phyloP scores from a whole-genome alignment of 495 filamentous ascomycete genomes.

The Penicillium goetzii region DNA sequence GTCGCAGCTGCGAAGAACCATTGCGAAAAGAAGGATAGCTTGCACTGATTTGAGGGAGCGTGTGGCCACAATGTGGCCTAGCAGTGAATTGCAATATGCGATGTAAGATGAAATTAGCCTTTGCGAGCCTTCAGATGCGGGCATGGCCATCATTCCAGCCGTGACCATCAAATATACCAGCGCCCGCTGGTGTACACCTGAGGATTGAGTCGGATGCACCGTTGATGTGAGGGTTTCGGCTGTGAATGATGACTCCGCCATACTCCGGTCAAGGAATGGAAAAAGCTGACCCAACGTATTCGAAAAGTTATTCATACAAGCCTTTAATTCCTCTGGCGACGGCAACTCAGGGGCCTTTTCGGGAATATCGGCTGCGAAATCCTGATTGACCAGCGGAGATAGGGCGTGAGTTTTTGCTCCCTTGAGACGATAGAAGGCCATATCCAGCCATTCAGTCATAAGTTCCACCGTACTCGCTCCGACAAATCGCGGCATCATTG shows the following conservation, averaged over 20 bases:
- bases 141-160: slow-evolving; percentile 7
- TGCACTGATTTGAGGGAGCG: slow-evolving; percentile 15
- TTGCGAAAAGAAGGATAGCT: slow-evolving; percentile 14
- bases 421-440: slow-evolving; percentile 21
- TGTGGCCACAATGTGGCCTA: slow-evolving; percentile 14
- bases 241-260: background rate
- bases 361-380: slow-evolving; percentile 1
- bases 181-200: background rate
- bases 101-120: slow-evolving; percentile 12
- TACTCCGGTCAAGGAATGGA: slow-evolving; percentile 4
- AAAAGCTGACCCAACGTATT: slow-evolving; percentile 6
- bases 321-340: slow-evolving; percentile 4
- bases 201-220: background rate
- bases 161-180: slow-evolving; percentile 12
- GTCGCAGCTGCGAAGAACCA: slow-evolving; percentile 19
- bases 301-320: background rate
- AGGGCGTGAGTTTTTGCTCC: slow-evolving; percentile 5
- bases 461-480: slow-evolving; percentile 20
- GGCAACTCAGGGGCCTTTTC: slow-evolving; percentile 7
- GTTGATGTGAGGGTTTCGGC: background rate
- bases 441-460: slow-evolving; percentile 21
- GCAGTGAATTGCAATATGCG: slow-evolving; percentile 20
- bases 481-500: slow-evolving; percentile 20
- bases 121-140: background rate
- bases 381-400: slow-evolving; percentile 9